Percentiles rank a stretch among this genome's conserved stretches.
Conservation (phyloP, 2,329 filamentous ascomycete species). For the Colletotrichum higginsianum region DNA sequence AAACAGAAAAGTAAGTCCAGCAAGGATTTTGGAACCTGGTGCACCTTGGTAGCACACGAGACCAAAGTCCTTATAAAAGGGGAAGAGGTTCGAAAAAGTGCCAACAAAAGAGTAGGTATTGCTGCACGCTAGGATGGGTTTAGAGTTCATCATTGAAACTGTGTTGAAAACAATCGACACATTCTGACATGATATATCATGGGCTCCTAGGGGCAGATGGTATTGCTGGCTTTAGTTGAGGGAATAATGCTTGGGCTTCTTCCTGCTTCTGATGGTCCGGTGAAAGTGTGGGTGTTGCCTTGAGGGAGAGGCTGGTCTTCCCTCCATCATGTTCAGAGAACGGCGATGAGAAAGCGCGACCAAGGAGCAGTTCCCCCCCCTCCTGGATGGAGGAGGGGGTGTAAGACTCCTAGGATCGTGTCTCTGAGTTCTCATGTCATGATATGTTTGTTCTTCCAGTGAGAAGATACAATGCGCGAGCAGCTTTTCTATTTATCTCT, state of each 20-base stretch:
- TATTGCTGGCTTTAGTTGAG: neutral
- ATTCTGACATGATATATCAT: neutral
- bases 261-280: neutral
- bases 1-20: neutral
- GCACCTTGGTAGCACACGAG: neutral
- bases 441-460: neutral
- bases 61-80: neutral
- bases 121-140: neutral
- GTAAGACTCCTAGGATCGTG: neutral
- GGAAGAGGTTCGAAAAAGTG: neutral
- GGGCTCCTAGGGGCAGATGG: neutral
- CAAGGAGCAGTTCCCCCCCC: neutral
- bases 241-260: neutral
- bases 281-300: neutral
- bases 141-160: neutral
- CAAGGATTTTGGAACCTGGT: neutral
- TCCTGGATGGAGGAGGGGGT: neutral
- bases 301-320: neutral
- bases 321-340: neutral
- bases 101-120: too few relatives aligned
- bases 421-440: constrained; percentile 8
- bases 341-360: neutral
- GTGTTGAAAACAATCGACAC: constrained; percentile 4
- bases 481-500: neutral
- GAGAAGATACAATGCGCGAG: neutral